Percentiles rank a stretch among this genome's conserved stretches.
These are phyloP conservation scores for Globisporangium viniferum DNA, from an alignment of 352 stramenopile species.

Conservation along the genomic window DNA sequence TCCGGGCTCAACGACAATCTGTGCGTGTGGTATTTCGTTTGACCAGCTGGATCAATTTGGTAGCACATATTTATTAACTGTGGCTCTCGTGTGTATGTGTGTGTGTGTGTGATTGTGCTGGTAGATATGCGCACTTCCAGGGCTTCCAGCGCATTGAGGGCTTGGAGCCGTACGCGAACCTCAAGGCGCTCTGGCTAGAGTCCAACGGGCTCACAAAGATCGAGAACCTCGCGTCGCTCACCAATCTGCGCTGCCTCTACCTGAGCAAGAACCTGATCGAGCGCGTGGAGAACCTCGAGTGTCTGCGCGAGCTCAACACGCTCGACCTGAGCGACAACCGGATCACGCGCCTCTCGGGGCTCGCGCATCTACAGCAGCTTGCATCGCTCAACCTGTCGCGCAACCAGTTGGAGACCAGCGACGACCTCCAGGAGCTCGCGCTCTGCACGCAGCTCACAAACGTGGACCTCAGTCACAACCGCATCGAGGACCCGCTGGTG, in stretches of 20 bases:
- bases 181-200: constrained; percentile 96
- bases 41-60: no score
- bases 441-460: constrained; percentile 78
- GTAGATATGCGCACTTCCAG: constrained; percentile 88
- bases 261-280: constrained; percentile 92
- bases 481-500: constrained; percentile 75
- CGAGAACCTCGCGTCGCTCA: constrained; percentile 70
- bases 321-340: constrained; percentile 75
- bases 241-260: constrained; percentile 90
- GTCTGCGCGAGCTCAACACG: constrained; percentile 4
- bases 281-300: constrained; percentile 49
- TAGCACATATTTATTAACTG: no score
- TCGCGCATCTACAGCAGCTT: constrained; percentile 69
- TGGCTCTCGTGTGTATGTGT: no score
- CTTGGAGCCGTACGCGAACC: constrained; percentile 90
- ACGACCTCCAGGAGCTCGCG: constrained; percentile 73
- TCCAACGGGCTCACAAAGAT: constrained; percentile 91
- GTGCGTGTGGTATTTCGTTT: constrained; percentile 1
- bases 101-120: background rate
- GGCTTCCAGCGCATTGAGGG: constrained; percentile 94
- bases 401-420: constrained; percentile 79
- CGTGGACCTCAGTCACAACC: constrained; percentile 92
- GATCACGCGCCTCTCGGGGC: constrained; percentile 74
- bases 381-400: constrained; percentile 88
- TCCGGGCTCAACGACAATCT: constrained; percentile 80